Percentiles rank a stretch among this genome's conserved stretches.
phyloP scores from a whole-genome alignment of 208 protist genomes.

The Acanthamoeba triangularis region DNA sequence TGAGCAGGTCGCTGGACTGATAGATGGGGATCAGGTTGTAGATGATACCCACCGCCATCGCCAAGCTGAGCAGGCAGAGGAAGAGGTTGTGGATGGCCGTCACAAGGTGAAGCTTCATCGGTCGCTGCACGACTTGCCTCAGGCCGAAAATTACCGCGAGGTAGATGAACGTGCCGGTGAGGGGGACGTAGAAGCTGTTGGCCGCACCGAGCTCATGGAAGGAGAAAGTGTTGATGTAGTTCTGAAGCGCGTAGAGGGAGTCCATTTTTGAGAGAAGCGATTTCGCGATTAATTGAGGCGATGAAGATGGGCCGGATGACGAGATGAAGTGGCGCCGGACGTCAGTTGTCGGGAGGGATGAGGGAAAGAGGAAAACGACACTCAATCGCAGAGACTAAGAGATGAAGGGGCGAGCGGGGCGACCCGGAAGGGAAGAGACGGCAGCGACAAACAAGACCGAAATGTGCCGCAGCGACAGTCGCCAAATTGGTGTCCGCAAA shows the following conservation, averaged over 20 bases:
- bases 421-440: no score
- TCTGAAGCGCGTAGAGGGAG: neutral
- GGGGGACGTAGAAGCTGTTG: conserved; percentile 2
- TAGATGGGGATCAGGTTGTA: conserved; percentile 42
- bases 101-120: neutral
- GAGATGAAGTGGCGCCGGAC: neutral
- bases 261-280: neutral
- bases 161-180: conserved; percentile 19
- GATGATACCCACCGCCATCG: conserved; percentile 73
- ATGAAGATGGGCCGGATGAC: neutral
- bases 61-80: conserved; percentile 67
- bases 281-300: neutral
- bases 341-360: no score
- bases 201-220: conserved; percentile 35
- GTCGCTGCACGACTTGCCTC: neutral
- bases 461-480: no score
- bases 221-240: conserved; percentile 50
- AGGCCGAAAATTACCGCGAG: conserved; percentile 41
- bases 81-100: conserved; percentile 80
- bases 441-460: no score
- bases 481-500: no score
- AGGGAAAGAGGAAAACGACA: no score
- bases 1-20: neutral
- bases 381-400: no score
- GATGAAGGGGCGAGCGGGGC: no score